Evolutionary conservation across 75 land plant species (phyloP), one percentile per base, ranked within the genome.

Genomic region (Azolla pinnata): DNA sequence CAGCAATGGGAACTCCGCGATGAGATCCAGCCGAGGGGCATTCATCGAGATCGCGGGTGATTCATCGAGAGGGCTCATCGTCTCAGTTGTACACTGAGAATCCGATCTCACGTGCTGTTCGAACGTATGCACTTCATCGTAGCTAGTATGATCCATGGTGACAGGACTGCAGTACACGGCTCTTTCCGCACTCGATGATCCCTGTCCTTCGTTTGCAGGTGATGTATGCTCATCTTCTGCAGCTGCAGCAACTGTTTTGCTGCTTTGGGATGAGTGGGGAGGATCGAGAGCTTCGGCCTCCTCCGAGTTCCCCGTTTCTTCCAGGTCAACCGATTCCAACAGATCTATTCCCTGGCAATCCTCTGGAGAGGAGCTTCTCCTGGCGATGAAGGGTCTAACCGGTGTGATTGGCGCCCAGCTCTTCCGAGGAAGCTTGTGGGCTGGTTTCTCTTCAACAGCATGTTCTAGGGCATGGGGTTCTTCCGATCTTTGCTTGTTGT

Each of bases 31-130:
- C 34, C 88, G 71, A 31, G 93, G 93, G 12, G 88, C 76, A 61
- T 88, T 88, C 20, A 88, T 79, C 0, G 93, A 88, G 26, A 88
- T 79, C 70, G 84, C 83, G 32, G 93, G 88, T 10, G 93, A 88
- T 5, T 76, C 54, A 52, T 52, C 54, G 10, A 4, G 29, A 52
- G 27, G 2, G 29, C 54, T 46, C 21, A 14, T n/a, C n/a, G n/a
- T n/a, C n/a, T n/a, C 25, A 25, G 28, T 24, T 23, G 54, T 25
- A 2, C 26, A 9, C 28, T 3, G 1, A 2, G 29, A 52, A 25
- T 26, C 54, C 1, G 29, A 12, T 18, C 29, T 3, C 2, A 24
- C 29, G 29, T 29, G 24, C 24, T 52, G 25, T 9, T 14, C 54
- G 27, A 52, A 52, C 12, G 24, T 25, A 1, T 52, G 54, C 28